Conservation (phyloP, 2,329 filamentous ascomycete species). For the Fusarium caatingaense region DNA sequence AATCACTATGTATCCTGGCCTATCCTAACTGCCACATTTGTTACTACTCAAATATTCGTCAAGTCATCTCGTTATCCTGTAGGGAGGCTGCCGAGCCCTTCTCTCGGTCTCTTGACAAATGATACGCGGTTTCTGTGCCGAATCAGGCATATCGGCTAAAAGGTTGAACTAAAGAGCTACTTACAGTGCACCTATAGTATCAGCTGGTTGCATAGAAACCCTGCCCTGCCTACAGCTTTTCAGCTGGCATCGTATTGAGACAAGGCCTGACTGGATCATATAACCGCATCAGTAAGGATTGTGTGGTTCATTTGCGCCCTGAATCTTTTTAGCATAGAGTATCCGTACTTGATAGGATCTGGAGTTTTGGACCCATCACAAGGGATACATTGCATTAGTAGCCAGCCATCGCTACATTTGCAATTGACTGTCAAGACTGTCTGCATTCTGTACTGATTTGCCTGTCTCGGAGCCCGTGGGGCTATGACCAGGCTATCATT, state of each 20-base stretch:
- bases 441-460: conserved; percentile 8
- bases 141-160: conserved; percentile 11
- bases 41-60: neutral
- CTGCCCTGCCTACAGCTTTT: conserved; percentile 6
- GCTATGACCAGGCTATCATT: conserved; percentile 20
- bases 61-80: conserved; percentile 6
- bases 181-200: neutral
- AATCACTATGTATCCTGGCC: neutral
- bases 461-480: conserved; percentile 16
- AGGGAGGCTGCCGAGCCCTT: conserved; percentile 35
- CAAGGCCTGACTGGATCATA: neutral
- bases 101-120: conserved; percentile 24
- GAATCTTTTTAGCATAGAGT: neutral
- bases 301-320: conserved; percentile 1
- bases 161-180: conserved; percentile 8
- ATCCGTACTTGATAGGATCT: neutral
- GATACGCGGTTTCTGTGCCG: conserved; percentile 8
- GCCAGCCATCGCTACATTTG: neutral
- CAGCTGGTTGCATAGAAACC: conserved; percentile 1
- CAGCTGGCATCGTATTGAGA: conserved; percentile 4
- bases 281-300: neutral
- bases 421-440: neutral
- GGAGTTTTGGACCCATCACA: neutral
- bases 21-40: neutral
- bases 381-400: conserved; percentile 1